Base-by-base conservation (phyloP, 768 basidiomycete genomes). In the Lactarius deliciosus region DNA sequence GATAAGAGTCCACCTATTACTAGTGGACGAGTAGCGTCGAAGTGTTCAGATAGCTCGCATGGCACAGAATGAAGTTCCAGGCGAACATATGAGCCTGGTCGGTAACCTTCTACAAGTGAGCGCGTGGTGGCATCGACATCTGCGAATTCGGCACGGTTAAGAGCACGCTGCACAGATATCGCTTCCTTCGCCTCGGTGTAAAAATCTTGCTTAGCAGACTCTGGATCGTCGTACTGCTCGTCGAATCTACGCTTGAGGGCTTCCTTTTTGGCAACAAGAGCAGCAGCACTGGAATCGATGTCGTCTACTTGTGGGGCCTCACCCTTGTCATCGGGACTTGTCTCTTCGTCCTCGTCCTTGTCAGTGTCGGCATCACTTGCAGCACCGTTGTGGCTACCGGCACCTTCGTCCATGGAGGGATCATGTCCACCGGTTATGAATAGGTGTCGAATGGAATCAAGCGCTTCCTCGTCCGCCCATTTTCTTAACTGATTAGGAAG, bases 181-280 rank as follows among this genome's bases (percentile, higher is more conserved):
- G 95, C 94, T 22, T 91, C 92, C 79, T 98, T 99, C 76, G 91
- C 88, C 74, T 90, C 86, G 58, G 89, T 86, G 79, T 97, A 99
- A 73, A 97, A 97, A 73, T 94, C 92, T 75, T 86, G 77, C 72
- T 91, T 90, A 64, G 86, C 78, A 63, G 83, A 81, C 54, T 91
- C 89, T 3, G 91, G 90, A 70, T 95, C 93, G 75, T 97, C 94
- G 76, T 98, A 98, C 77, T 96, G 91, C 72, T 94, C 92, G 77
- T 99, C 93, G 74, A 99, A 99, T 76, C 96, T 96, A 70, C 88
- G 87, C 77, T 97, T 97, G 66, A 98, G 83, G 2, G 83, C 86
- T 71, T 92, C 93, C 79, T 98, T 98, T 79, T 96, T 98, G 36
- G 84, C 82, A 10, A 90, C 86, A 41, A 98, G 86, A 1, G 83